phyloP scores from a whole-genome alignment of 495 filamentous ascomycete genomes.

The Tuber microsphaerosporum region DNA sequence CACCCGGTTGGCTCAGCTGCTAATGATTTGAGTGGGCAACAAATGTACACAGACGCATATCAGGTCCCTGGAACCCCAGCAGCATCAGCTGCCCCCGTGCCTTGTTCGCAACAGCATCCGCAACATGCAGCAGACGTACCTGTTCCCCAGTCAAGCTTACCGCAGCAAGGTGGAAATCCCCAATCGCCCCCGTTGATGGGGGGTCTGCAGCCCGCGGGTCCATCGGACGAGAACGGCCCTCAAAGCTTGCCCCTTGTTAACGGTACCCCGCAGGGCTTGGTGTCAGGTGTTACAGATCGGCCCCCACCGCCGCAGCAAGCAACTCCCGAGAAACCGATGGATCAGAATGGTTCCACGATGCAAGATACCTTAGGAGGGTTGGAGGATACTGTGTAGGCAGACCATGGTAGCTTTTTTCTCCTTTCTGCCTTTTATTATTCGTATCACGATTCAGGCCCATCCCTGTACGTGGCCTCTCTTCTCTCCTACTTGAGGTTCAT shows the following conservation, averaged over 20 bases:
- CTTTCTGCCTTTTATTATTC: neutral
- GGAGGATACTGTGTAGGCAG: neutral
- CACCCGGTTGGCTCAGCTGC: neutral
- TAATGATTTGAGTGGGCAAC: constrained; percentile 6
- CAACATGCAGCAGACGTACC: neutral
- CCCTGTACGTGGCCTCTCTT: neutral
- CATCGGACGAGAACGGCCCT: neutral
- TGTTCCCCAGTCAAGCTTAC: neutral
- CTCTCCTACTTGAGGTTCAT: neutral
- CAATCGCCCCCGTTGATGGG: neutral
- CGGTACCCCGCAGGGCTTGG: neutral
- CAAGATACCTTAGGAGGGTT: neutral
- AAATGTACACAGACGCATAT: neutral
- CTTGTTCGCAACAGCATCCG: neutral
- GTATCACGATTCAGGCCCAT: neutral
- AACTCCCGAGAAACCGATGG: neutral
- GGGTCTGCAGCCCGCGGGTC: neutral
- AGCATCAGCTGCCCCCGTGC: neutral
- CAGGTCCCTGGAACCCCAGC: neutral
- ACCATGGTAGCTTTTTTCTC: neutral
- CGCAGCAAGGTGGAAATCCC: neutral
- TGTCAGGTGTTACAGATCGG: neutral
- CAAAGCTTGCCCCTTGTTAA: neutral
- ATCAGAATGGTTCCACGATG: neutral
- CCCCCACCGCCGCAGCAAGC: neutral